Evolutionary conservation across 192 early-diverging fungal genomes (phyloP), one percentile per base, ranked within the genome.

Genomic region (Rhizoclosmatium globosum): DNA sequence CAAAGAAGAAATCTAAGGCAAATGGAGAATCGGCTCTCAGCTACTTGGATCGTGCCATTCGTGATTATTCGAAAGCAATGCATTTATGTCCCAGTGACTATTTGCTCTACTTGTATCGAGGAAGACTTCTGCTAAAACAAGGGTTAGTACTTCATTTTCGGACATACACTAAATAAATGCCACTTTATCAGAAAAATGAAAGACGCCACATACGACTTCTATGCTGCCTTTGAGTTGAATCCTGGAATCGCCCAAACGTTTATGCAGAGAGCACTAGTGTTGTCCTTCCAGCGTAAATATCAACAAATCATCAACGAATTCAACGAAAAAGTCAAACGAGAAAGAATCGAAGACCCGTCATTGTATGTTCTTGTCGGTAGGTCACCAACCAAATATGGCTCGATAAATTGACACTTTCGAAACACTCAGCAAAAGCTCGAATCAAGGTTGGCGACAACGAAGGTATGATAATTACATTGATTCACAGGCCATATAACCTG

Each of bases 211-310:
- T 74, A 82, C 57, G 86, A 90, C 56, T 90, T 90, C 60, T 87
- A 88, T 47, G 74, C 87, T 3, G 89, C 89, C 0, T 90, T 90
- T 82, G 89, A 88, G 48, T 76, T 90, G 41, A 90, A 88, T 71
- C 74, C 89, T 17, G 78, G 83, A 15, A 90, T 90, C 46, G 89
- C 89, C 7, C 86, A 90, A 64, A 90, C 89, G 17, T 88, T 88
- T 59, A 71, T 85, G 19, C 87, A 89, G 81, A 48, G 89, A 13
- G 78, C 83, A 0, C 53, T 90, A 1, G 84, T 90, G 47, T 68
- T 90, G 53, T 90, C 87, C 2, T 90, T 90, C 77, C 89, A 88
- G 57, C 74, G 87, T 6, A 85, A 87, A 70, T 90, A 87, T 73
- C 21, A 58, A 15, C 89, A 90, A 58, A 85, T 90, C 45, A 87